phyloP scores from a whole-genome alignment of 2,329 filamentous ascomycete species.

The Apiospora phragmitis region DNA sequence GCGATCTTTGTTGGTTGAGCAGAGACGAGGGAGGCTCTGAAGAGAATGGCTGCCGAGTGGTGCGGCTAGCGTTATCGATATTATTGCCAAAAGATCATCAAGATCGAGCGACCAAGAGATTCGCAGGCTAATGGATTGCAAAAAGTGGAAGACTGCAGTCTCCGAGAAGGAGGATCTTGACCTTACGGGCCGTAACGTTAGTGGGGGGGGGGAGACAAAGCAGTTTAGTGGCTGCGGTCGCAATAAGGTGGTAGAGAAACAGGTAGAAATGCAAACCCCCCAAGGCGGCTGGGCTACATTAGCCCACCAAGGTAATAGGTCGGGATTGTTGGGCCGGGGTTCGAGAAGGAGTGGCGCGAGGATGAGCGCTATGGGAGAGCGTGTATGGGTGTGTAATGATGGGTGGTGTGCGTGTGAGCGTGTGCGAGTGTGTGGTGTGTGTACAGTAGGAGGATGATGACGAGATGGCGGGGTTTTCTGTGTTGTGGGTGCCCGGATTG shows the following conservation, averaged over 20 bases:
- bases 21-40: background rate
- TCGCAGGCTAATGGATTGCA: slow-evolving; percentile 1
- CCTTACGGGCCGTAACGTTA: slow-evolving; percentile 9
- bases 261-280: slow-evolving; percentile 3
- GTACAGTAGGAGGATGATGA: slow-evolving; percentile 5
- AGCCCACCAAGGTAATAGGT: slow-evolving; percentile 1
- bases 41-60: background rate
- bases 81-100: background rate
- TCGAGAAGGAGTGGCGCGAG: background rate
- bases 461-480: background rate
- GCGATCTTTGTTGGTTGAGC: slow-evolving; percentile 4
- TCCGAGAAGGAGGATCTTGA: slow-evolving; percentile 8
- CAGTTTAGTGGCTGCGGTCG: slow-evolving; percentile 8
- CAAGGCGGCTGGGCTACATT: slow-evolving; percentile 8
- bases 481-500: slow-evolving; percentile 4
- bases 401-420: slow-evolving; percentile 1
- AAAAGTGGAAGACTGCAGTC: slow-evolving; percentile 5
- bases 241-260: slow-evolving; percentile 7
- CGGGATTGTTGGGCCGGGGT: slow-evolving; percentile 6
- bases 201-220: slow-evolving; percentile 3
- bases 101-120: slow-evolving; percentile 1
- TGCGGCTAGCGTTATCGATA: background rate
- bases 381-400: background rate
- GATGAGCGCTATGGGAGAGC: background rate
- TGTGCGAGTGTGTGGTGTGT: background rate